Conservation (phyloP, 2,329 filamentous ascomycete species). For the Thelonectria olida region DNA sequence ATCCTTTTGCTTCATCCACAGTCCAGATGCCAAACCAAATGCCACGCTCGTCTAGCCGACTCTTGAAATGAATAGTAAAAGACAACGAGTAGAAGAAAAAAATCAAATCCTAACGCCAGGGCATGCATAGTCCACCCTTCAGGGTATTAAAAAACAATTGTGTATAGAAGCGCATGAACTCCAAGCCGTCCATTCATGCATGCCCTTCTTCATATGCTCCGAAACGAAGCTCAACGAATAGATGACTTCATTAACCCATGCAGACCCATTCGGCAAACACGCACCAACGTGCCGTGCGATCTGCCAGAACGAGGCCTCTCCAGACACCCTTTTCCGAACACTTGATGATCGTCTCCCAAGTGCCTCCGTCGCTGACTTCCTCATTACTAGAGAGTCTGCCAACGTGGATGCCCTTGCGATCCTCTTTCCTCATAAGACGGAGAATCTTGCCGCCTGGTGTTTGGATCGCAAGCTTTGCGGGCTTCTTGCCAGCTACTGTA, state of each 20-base stretch:
- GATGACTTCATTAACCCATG: conserved; percentile 43
- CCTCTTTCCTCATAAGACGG: conserved; percentile 82
- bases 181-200: conserved; percentile 22
- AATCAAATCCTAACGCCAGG: conserved; percentile 31
- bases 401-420: conserved; percentile 64
- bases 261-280: conserved; percentile 92
- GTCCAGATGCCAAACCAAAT: conserved; percentile 21
- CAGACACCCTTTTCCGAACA: conserved; percentile 84
- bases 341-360: conserved; percentile 92
- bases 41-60: conserved; percentile 18
- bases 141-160: conserved; percentile 36
- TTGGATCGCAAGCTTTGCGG: conserved; percentile 95
- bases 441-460: conserved; percentile 95
- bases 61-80: conserved; percentile 9
- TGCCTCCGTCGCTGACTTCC: conserved; percentile 73
- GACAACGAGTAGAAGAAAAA: conserved; percentile 15
- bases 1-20: conserved; percentile 14
- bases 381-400: conserved; percentile 59
- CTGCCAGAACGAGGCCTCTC: conserved; percentile 83
- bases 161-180: conserved; percentile 33
- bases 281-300: conserved; percentile 86
- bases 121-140: conserved; percentile 35
- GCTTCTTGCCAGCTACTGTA: conserved; percentile 74
- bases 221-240: not conserved
- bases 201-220: conserved; percentile 2